Base-by-base conservation (phyloP, 371 early-diverging fungal species). In the Rhizopus sp. region DNA sequence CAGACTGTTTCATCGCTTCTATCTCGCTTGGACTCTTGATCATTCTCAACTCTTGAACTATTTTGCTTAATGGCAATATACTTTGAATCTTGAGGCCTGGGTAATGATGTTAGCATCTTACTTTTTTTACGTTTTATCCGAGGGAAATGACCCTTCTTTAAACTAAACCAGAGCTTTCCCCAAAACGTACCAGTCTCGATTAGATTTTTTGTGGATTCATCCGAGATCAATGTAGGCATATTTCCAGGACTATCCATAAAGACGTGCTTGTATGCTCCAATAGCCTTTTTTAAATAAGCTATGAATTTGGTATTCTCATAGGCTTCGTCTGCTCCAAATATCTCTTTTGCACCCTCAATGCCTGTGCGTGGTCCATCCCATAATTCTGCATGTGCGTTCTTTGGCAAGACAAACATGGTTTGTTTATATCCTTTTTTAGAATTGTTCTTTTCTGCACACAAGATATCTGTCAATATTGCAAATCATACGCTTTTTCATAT, bases 341-440 rank as follows among this genome's bases (percentile, higher is more conserved):
- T 53, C 35, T 81, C 76, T 35, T 80, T 79, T 0, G 90, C 94
- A 4, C 88, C 92, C 15, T 91, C 88, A 3, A 92, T 49, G 3
- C 97, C 97, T 16, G 92, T 87, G 34, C 92, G 75, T 32, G 94
- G 90, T 7, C 98, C 98, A 62, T 95, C 95, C 98, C 98, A 97
- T 54, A 91, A 74, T 64, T 94, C 95, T 38, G 82, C 77, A 13
- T 86, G 65, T 30, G 82, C 78, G 53, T 86, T 88, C 60, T 87
- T 84, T 3, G 93, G 88, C 17, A 81, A 80, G 7, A 93, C 90
- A 80, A 92, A 97, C 83, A 97, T 83, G 40, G 85, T 91, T 80
- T 90, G 89, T 55, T 87, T 89, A 77, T 92, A 90, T 10, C 93
- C 92, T 33, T 82, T 72, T 34, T 64, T 53, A 6, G 82, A 82